A percentile compares a stretch with the other conserved stretches of the same genome.
Evolutionary conservation across 345 rosid genomes (phyloP).

Genomic region (Camelina laxa): DNA sequence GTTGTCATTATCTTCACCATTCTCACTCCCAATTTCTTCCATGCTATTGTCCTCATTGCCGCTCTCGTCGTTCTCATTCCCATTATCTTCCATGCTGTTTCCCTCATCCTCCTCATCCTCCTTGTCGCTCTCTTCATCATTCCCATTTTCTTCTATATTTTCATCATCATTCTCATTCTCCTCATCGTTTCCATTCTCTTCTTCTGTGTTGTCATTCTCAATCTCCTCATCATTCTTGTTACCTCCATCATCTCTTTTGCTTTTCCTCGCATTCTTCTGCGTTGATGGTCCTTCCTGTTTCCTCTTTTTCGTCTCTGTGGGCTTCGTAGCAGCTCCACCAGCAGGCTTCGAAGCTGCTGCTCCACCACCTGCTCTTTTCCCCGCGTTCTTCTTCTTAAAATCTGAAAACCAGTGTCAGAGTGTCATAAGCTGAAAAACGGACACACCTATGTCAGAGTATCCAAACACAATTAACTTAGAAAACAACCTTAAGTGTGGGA

Average conservation of each 20-base stretch:
- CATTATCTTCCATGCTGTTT: background rate
- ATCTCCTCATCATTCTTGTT: slow-evolving; percentile 13
- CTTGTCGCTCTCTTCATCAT: background rate
- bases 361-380: slow-evolving; percentile 54
- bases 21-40: slow-evolving; percentile 13
- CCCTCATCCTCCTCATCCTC: slow-evolving; percentile 17
- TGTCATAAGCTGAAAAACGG: background rate
- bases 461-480: slow-evolving; percentile 9
- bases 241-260: slow-evolving; percentile 32
- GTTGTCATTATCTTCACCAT: slow-evolving; percentile 7
- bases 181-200: background rate
- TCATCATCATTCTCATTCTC: slow-evolving; percentile 13
- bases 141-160: slow-evolving; percentile 9
- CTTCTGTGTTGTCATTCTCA: background rate
- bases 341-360: slow-evolving; percentile 31
- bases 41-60: background rate
- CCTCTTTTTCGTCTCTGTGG: slow-evolving; percentile 57
- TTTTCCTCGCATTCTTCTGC: slow-evolving; percentile 45
- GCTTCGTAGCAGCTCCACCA: slow-evolving; percentile 44
- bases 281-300: slow-evolving; percentile 48
- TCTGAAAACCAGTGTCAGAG: slow-evolving; percentile 53
- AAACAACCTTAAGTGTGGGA: background rate
- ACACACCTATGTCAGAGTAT: background rate
- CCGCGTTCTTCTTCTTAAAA: slow-evolving; percentile 68
- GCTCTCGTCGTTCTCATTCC: background rate